A percentile compares a stretch with the other conserved stretches of the same genome.
phyloP scores from a whole-genome alignment of 1,284 basidiomycete genomes.

The Trametes pubescens region DNA sequence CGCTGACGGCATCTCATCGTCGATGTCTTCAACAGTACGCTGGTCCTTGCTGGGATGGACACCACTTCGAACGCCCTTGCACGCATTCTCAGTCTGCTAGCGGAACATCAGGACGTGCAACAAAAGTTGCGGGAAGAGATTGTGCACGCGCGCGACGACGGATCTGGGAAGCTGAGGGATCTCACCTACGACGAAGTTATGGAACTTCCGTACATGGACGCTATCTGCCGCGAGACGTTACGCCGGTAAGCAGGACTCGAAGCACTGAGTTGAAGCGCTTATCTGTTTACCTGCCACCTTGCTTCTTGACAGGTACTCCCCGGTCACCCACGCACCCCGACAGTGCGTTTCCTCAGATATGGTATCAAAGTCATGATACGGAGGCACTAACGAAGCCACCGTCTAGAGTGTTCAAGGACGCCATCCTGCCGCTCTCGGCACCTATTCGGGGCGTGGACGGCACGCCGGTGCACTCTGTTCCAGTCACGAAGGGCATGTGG shows the following conservation, averaged over 20 bases:
- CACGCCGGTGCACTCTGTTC: slow-evolving; percentile 47
- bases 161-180: slow-evolving; percentile 27
- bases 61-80: slow-evolving; percentile 42
- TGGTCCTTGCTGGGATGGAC: slow-evolving; percentile 41
- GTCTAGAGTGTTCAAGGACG: slow-evolving; percentile 27
- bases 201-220: slow-evolving; percentile 44
- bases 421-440: slow-evolving; percentile 37
- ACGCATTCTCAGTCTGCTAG: slow-evolving; percentile 36
- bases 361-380: neutral
- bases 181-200: slow-evolving; percentile 42
- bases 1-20: neutral
- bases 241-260: slow-evolving; percentile 29
- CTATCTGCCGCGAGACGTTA: slow-evolving; percentile 45
- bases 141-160: slow-evolving; percentile 28
- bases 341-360: neutral
- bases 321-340: neutral
- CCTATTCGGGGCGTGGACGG: slow-evolving; percentile 41
- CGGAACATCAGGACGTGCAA: slow-evolving; percentile 18
- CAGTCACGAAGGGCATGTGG: slow-evolving; percentile 54
- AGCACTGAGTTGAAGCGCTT: too few species aligned
- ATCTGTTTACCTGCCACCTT: too few species aligned
- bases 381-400: neutral
- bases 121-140: slow-evolving; percentile 38
- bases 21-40: slow-evolving; percentile 24
- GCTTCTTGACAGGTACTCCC: slow-evolving; percentile 1